phyloP scores from a whole-genome alignment of 768 basidiomycete genomes.

The Gloeophyllum trabeum region DNA sequence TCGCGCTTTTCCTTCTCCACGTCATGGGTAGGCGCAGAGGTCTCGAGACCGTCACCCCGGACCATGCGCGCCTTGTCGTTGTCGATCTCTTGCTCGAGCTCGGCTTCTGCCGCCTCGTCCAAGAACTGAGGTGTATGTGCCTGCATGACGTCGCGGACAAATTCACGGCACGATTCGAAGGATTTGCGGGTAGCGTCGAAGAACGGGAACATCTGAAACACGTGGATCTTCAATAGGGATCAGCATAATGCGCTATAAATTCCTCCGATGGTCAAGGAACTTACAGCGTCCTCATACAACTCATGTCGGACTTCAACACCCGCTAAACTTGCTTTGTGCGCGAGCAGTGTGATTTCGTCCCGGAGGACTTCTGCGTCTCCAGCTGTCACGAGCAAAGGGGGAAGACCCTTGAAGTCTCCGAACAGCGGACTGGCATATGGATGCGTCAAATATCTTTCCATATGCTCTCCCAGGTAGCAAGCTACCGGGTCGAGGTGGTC shows the following conservation, averaged over 20 bases:
- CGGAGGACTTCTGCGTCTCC: conserved; percentile 94
- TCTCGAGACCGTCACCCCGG: conserved; percentile 61
- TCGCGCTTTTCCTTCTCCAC: conserved; percentile 28
- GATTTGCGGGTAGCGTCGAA: conserved; percentile 53
- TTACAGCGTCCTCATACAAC: conserved; percentile 81
- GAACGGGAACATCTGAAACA: conserved; percentile 86
- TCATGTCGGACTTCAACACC: conserved; percentile 86
- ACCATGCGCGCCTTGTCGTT: conserved; percentile 58
- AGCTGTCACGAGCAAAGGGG: conserved; percentile 83
- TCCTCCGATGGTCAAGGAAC: conserved; percentile 14
- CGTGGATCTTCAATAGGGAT: conserved; percentile 50
- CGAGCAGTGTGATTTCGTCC: conserved; percentile 85
- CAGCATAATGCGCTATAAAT: not conserved
- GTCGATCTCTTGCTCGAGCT: conserved; percentile 60
- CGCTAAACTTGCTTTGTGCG: conserved; percentile 83
- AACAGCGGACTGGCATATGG: conserved; percentile 95
- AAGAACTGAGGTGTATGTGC: conserved; percentile 39
- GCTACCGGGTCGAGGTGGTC: conserved; percentile 90
- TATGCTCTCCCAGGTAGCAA: conserved; percentile 81
- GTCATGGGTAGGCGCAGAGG: conserved; percentile 22
- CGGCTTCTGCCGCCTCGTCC: conserved; percentile 40
- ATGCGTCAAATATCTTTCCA: conserved; percentile 81
- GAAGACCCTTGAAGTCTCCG: conserved; percentile 76
- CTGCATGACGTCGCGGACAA: conserved; percentile 51
- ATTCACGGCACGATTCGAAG: conserved; percentile 60